Conservation (phyloP, 2,329 filamentous ascomycete species). For the Epichloe glyceriae region DNA sequence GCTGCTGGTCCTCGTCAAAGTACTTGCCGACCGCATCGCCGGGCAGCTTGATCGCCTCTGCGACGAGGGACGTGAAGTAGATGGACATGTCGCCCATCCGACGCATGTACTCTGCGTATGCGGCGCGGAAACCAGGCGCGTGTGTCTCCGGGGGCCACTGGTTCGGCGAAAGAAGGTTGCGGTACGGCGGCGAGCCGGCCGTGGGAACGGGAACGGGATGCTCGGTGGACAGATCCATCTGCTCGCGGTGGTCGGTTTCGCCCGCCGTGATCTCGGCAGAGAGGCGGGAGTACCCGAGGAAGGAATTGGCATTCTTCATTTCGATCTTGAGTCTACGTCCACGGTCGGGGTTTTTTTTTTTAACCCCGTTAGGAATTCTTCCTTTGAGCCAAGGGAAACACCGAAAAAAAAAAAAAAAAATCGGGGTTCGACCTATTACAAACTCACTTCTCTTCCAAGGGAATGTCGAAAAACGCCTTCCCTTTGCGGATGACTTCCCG, state of each 20-base stretch:
- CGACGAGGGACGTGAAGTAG: slow-evolving; percentile 66
- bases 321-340: slow-evolving; percentile 45
- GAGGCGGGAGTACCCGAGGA: slow-evolving; percentile 56
- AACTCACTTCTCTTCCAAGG: slow-evolving; percentile 56
- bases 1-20: slow-evolving; percentile 63
- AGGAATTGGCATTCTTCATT: slow-evolving; percentile 62
- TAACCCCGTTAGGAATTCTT: no score
- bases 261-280: slow-evolving; percentile 61
- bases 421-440: no score
- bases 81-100: slow-evolving; percentile 62
- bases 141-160: slow-evolving; percentile 60
- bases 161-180: slow-evolving; percentile 64
- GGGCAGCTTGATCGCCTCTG: slow-evolving; percentile 67
- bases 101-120: slow-evolving; percentile 63
- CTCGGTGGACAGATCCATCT: slow-evolving; percentile 75
- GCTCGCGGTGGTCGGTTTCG: slow-evolving; percentile 67
- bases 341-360: not conserved
- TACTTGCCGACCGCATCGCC: slow-evolving; percentile 60
- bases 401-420: not conserved
- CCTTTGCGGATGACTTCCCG: slow-evolving; percentile 53
- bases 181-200: slow-evolving; percentile 51
- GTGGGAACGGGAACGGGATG: slow-evolving; percentile 54
- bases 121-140: slow-evolving; percentile 54
- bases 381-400: not conserved
- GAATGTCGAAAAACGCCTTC: slow-evolving; percentile 63